Evolutionary conservation across 495 filamentous ascomycete species (phyloP), one percentile per base, ranked within the genome.

Genomic region (Penicillium steckii): DNA sequence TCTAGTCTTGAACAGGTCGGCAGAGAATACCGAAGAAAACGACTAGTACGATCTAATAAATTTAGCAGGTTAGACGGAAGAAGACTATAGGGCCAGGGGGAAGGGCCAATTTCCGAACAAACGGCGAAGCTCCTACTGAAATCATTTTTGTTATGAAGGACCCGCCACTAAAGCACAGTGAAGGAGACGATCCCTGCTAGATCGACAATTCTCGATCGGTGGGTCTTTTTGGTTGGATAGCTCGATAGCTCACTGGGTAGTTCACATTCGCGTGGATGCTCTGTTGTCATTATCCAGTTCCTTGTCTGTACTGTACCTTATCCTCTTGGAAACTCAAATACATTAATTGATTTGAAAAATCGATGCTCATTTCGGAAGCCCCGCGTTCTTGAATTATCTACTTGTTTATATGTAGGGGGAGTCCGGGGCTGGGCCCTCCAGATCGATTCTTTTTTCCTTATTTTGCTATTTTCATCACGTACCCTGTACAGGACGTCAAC

Each of bases 121-220:
- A 50, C 33, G 46, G 23, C 26, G 51, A 42, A 32, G 23, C 41
- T 46, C 42, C 41, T 56, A n/a, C n/a, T n/a, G n/a, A 50, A 50
- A 50, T 32, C 50, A 41, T 30, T 49, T 55, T 49, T 29, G 23
- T 44, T 21, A 17, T 17, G 33, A 50, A 33, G 33, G 33, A 19
- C 30, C 33, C 52, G 47, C 41, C 40, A 29, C 40, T 27, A 24
- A 48, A 50, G 55, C 61, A 50, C 24, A 41, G 24, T 40, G 29
- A 38, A 17, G 32, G 21, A 60, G 60, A 29, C 45, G 48, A 60
- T 55, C 53, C 53, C 44, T 55, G 53, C 57, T 63, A 44, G 60
- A 58, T 64, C 53, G 57, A 56, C 49, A 50, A 44, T 37, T 49
- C 51, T 47, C 51, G 47, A 59, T 54, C 51, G 38, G 52, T 51